phyloP scores from a whole-genome alignment of 305 asterid species.

The Lippia alba region DNA sequence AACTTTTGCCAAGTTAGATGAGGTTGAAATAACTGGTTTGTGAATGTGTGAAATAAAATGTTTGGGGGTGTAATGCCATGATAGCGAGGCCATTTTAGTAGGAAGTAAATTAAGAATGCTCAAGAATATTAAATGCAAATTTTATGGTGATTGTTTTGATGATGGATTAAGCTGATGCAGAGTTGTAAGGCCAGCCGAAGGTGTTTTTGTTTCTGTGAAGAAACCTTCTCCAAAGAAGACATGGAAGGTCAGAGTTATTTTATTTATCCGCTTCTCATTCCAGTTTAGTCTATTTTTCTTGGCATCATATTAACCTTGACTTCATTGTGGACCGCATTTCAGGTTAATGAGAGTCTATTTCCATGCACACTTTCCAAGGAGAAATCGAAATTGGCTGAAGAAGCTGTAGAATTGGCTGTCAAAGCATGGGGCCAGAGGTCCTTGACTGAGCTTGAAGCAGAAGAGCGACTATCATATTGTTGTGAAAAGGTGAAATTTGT shows the following conservation, averaged over 20 bases:
- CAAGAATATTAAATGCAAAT: slow-evolving; percentile 28
- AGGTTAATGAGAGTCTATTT: slow-evolving; percentile 90
- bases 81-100: slow-evolving; percentile 16
- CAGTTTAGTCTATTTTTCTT: slow-evolving; percentile 21
- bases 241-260: slow-evolving; percentile 81
- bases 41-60: slow-evolving; percentile 23
- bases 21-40: slow-evolving; percentile 25
- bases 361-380: slow-evolving; percentile 84
- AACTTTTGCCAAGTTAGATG: slow-evolving; percentile 31
- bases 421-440: slow-evolving; percentile 91
- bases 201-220: slow-evolving; percentile 87
- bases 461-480: slow-evolving; percentile 91
- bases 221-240: slow-evolving; percentile 80
- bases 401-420: slow-evolving; percentile 84
- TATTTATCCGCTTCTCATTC: slow-evolving; percentile 33
- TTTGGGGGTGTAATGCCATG: slow-evolving; percentile 21
- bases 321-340: slow-evolving; percentile 37
- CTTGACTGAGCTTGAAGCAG: slow-evolving; percentile 94
- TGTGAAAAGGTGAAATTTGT: slow-evolving; percentile 85
- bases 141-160: slow-evolving; percentile 29
- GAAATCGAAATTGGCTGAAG: slow-evolving; percentile 75
- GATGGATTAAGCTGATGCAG: slow-evolving; percentile 55
- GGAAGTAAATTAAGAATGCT: slow-evolving; percentile 23
- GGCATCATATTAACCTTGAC: slow-evolving; percentile 28
- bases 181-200: slow-evolving; percentile 91